phyloP scores from a whole-genome alignment of 495 filamentous ascomycete genomes.

The Rhizodiscina lignyota region DNA sequence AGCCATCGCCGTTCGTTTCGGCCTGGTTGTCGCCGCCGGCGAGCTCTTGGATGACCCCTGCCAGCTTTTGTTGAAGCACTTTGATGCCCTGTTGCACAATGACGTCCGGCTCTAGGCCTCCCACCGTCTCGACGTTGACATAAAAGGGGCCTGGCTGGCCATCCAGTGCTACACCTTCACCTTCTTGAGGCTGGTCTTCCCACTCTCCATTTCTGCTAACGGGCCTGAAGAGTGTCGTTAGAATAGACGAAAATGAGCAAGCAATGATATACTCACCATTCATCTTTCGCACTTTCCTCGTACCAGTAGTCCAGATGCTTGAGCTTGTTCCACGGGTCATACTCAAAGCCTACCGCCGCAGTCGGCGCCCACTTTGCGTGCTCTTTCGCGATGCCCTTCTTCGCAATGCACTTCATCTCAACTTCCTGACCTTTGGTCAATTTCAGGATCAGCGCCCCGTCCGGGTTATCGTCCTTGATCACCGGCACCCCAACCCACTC shows the following conservation, averaged over 20 bases:
- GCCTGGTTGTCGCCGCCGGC: constrained; percentile 24
- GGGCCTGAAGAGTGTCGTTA: constrained; percentile 40
- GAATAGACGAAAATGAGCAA: too few species aligned
- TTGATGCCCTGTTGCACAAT: constrained; percentile 82
- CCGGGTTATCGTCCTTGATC: constrained; percentile 61
- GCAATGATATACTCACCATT: constrained; percentile 86
- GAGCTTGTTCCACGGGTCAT: constrained; percentile 91
- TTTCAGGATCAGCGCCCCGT: constrained; percentile 75
- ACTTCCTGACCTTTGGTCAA: constrained; percentile 76
- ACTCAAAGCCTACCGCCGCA: constrained; percentile 88
- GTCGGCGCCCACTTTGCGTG: constrained; percentile 95
- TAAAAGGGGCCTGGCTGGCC: constrained; percentile 74
- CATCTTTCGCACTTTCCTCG: constrained; percentile 63
- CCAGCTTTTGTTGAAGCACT: constrained; percentile 78
- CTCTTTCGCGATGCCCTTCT: constrained; percentile 97
- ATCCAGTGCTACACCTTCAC: constrained; percentile 78
- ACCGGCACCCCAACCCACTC: constrained; percentile 74
- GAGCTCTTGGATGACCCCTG: constrained; percentile 62
- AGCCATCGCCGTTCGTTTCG: too few species aligned
- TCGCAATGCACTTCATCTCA: constrained; percentile 77
- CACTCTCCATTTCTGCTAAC: constrained; percentile 68
- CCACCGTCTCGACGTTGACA: constrained; percentile 80
- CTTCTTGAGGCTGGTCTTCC: constrained; percentile 69
- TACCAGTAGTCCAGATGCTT: constrained; percentile 85
- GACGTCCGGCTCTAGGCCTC: constrained; percentile 68